Conservation (phyloP, 2,329 filamentous ascomycete species). For the Lecanicillium sp. region DNA sequence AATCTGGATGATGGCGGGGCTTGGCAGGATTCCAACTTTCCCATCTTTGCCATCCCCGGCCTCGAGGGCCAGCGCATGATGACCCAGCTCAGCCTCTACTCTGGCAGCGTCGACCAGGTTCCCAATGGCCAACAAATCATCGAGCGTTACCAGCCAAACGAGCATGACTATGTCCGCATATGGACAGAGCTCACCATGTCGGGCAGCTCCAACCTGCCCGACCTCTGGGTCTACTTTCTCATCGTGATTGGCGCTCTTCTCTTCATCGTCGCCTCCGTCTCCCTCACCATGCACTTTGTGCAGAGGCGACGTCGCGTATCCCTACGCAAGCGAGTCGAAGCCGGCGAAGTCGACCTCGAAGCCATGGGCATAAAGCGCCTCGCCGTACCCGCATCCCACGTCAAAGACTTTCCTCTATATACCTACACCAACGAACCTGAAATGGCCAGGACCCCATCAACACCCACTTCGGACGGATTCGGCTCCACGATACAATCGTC, state of each 20-base stretch:
- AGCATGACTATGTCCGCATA: constrained; percentile 52
- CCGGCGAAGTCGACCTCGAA: constrained; percentile 80
- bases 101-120: constrained; percentile 59
- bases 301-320: constrained; percentile 63
- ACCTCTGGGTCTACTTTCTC: constrained; percentile 73
- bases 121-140: constrained; percentile 52
- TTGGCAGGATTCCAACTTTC: constrained; percentile 73
- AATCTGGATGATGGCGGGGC: constrained; percentile 56
- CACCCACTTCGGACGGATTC: constrained; percentile 22
- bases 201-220: constrained; percentile 49
- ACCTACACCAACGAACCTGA: constrained; percentile 59
- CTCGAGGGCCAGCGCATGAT: constrained; percentile 61
- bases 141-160: constrained; percentile 44
- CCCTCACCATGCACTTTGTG: constrained; percentile 66
- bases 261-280: constrained; percentile 58
- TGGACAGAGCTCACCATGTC: constrained; percentile 47
- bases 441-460: constrained; percentile 24
- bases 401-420: constrained; percentile 71
- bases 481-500: constrained; percentile 21
- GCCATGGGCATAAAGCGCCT: constrained; percentile 76
- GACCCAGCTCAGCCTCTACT: constrained; percentile 65
- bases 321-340: constrained; percentile 62
- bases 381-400: constrained; percentile 62
- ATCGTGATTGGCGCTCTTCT: constrained; percentile 66
- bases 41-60: constrained; percentile 75